phyloP scores from a whole-genome alignment of 768 basidiomycete genomes.

The Cyclocybe aegerita region DNA sequence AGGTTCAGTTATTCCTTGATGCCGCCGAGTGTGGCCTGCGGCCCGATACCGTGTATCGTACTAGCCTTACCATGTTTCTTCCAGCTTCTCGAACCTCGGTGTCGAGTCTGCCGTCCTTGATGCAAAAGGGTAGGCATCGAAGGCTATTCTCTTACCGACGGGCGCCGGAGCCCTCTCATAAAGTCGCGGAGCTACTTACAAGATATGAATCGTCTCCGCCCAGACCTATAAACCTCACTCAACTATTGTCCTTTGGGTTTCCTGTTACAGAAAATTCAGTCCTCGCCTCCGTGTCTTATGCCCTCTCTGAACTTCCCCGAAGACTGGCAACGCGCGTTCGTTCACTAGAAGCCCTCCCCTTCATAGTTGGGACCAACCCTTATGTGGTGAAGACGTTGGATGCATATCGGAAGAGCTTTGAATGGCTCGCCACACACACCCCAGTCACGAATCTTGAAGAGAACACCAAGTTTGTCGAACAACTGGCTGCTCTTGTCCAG shows the following conservation, averaged over 20 bases:
- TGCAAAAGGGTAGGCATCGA: too few relatives aligned
- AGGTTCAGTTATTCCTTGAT: too few relatives aligned
- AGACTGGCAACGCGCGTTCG: constrained; percentile 74
- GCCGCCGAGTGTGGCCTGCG: too few relatives aligned
- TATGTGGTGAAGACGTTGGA: constrained; percentile 73
- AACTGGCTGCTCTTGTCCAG: constrained; percentile 70
- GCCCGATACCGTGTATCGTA: too few relatives aligned
- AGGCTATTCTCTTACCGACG: constrained; percentile 23
- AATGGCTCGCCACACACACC: constrained; percentile 66
- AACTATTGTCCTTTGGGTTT: constrained; percentile 72
- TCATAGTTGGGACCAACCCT: constrained; percentile 88
- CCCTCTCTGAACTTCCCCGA: constrained; percentile 73
- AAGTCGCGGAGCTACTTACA: constrained; percentile 59
- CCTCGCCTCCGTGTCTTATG: constrained; percentile 71
- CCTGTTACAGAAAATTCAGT: constrained; percentile 72
- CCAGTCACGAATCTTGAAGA: constrained; percentile 64
- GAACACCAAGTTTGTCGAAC: constrained; percentile 65
- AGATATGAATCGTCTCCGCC: constrained; percentile 63
- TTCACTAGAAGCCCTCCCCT: constrained; percentile 75
- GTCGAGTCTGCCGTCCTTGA: too few relatives aligned
- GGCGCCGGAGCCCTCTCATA: constrained; percentile 46
- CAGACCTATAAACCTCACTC: constrained; percentile 69
- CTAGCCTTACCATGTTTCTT: too few relatives aligned
- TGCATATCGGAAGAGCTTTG: constrained; percentile 69
- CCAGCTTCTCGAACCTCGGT: too few relatives aligned